phyloP scores from a whole-genome alignment of 2,329 filamentous ascomycete genomes.

The Cladosporium sp. region DNA sequence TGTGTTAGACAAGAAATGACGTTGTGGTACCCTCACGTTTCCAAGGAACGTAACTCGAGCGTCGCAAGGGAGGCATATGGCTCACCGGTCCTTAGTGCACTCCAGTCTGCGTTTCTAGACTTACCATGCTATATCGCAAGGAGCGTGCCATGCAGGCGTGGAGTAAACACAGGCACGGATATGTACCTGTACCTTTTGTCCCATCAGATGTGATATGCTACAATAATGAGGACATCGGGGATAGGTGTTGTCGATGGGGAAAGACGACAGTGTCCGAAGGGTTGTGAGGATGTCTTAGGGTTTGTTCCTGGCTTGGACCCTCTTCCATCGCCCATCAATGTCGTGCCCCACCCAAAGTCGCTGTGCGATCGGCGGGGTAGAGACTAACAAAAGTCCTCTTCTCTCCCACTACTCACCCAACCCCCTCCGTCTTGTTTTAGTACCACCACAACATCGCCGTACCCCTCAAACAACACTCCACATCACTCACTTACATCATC shows the following conservation, averaged over 20 bases:
- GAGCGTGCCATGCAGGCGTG: background rate
- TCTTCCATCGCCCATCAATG: background rate
- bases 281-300: background rate
- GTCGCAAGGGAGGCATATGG: background rate
- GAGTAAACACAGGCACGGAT: background rate
- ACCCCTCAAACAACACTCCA: background rate
- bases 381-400: background rate
- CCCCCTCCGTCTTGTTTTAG: background rate
- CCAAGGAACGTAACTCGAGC: background rate
- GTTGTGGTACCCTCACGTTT: too few species aligned
- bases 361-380: constrained; percentile 6
- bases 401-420: background rate
- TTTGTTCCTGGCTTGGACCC: background rate
- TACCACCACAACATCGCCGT: background rate
- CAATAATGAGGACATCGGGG: background rate
- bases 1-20: too few species aligned
- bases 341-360: background rate
- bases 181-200: background rate
- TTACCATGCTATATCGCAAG: background rate
- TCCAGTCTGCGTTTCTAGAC: background rate
- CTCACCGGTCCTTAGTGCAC: background rate
- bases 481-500: background rate
- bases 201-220: background rate
- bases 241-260: background rate
- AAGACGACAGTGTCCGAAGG: background rate